phyloP scores from a whole-genome alignment of 1,284 basidiomycete genomes.

The Taiwanofungus camphoratus region DNA sequence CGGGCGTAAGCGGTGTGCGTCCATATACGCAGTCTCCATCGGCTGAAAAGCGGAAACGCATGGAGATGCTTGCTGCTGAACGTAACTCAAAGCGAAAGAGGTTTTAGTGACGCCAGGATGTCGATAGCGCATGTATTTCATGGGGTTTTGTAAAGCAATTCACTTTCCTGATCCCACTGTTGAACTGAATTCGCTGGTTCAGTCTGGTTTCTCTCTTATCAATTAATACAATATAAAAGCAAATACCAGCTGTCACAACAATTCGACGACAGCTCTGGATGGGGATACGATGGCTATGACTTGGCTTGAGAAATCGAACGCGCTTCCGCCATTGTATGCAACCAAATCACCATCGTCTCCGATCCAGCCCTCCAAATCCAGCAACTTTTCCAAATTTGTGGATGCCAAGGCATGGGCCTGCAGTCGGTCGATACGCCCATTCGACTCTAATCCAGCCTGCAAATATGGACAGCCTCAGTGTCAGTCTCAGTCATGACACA shows the following conservation, averaged over 20 bases:
- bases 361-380: conserved; percentile 33
- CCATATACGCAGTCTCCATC: conserved; percentile 30
- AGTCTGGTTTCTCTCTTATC: too few relatives aligned
- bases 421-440: conserved; percentile 34
- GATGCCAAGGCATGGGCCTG: conserved; percentile 42
- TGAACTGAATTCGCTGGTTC: too few relatives aligned
- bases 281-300: conserved; percentile 34
- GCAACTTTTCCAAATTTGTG: conserved; percentile 45
- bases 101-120: too few relatives aligned
- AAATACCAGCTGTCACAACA: conserved; percentile 19
- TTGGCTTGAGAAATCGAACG: conserved; percentile 37
- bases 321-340: conserved; percentile 41
- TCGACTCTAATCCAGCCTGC: conserved; percentile 33
- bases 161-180: too few relatives aligned
- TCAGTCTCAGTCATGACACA: background rate
- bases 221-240: background rate
- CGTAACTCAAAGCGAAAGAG: conserved; percentile 9
- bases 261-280: conserved; percentile 28
- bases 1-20: too few relatives aligned
- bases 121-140: too few relatives aligned
- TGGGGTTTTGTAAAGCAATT: too few relatives aligned
- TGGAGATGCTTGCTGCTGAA: conserved; percentile 30
- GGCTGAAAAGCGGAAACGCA: conserved; percentile 32
- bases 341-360: conserved; percentile 40
- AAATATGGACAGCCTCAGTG: background rate